These are phyloP conservation scores for Tolypocladium inflatum DNA, from an alignment of 2,329 filamentous ascomycete genomes.

Conservation along the genomic window DNA sequence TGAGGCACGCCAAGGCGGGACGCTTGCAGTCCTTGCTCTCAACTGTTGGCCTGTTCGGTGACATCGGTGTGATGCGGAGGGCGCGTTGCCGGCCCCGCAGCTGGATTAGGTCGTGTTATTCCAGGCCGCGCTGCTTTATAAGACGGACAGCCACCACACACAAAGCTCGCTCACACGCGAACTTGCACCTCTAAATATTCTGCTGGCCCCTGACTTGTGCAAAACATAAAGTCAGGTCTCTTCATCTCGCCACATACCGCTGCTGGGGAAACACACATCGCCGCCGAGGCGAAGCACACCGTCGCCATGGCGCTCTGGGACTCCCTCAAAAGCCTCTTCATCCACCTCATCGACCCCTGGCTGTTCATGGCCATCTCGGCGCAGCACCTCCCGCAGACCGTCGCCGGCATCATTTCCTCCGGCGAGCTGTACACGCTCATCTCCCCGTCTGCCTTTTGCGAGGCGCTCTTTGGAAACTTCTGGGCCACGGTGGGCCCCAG, in stretches of 20 bases:
- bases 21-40: neutral
- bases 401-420: constrained; percentile 29
- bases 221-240: neutral
- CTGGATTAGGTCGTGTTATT: too few species aligned
- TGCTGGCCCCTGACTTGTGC: neutral
- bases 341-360: constrained; percentile 36
- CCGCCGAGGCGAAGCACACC: neutral
- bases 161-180: neutral
- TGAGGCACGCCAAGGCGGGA: neutral
- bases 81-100: neutral
- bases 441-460: constrained; percentile 29
- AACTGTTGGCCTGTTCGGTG: neutral
- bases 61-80: neutral
- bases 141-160: neutral
- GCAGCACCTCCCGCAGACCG: constrained; percentile 40
- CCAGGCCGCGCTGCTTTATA: neutral
- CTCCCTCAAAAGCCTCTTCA: constrained; percentile 15
- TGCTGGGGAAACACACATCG: neutral
- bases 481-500: constrained; percentile 46
- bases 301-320: constrained; percentile 14
- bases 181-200: neutral
- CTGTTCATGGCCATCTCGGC: constrained; percentile 40
- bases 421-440: constrained; percentile 27
- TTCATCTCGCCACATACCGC: neutral
- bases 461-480: constrained; percentile 51